Conservation (phyloP, 2,329 filamentous ascomycete species). For the Aspergillus fischeri region DNA sequence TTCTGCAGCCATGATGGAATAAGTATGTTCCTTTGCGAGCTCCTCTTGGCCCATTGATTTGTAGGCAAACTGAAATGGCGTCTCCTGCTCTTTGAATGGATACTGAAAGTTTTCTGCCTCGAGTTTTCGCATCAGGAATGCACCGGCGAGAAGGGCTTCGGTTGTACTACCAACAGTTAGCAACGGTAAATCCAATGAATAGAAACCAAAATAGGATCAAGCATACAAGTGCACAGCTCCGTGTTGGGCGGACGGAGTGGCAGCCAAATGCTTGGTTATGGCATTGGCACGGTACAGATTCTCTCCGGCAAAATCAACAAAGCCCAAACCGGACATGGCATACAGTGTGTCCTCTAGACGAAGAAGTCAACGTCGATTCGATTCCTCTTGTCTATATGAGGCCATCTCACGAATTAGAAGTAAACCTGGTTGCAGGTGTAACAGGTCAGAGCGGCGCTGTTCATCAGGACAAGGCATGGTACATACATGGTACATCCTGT, state of each 20-base stretch:
- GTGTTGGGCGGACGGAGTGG: conserved; percentile 33
- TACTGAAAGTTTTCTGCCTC: conserved; percentile 32
- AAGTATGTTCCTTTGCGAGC: conserved; percentile 30
- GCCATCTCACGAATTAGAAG: conserved; percentile 20
- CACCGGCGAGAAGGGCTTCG: conserved; percentile 31
- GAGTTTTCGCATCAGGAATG: conserved; percentile 35
- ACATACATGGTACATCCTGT: conserved; percentile 22
- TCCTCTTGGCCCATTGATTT: conserved; percentile 26
- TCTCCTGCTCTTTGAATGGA: conserved; percentile 31
- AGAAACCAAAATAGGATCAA: too few species aligned
- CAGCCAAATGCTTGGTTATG: conserved; percentile 32
- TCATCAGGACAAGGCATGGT: too few species aligned
- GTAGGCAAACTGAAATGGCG: conserved; percentile 34
- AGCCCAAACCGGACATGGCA: conserved; percentile 33
- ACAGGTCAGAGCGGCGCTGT: background rate
- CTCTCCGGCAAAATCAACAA: conserved; percentile 31
- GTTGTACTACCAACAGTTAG: conserved; percentile 23
- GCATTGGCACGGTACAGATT: conserved; percentile 29
- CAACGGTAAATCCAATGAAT: background rate
- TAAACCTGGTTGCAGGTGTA: conserved; percentile 11
- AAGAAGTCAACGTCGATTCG: too few species aligned
- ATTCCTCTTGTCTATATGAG: background rate
- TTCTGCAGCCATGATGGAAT: conserved; percentile 33
- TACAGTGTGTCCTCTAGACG: conserved; percentile 33
- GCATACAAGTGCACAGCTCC: conserved; percentile 36